Percentiles rank a stretch among this genome's conserved stretches.
Conservation (phyloP, 208 protist species). For the Crithidia fasciculata region DNA sequence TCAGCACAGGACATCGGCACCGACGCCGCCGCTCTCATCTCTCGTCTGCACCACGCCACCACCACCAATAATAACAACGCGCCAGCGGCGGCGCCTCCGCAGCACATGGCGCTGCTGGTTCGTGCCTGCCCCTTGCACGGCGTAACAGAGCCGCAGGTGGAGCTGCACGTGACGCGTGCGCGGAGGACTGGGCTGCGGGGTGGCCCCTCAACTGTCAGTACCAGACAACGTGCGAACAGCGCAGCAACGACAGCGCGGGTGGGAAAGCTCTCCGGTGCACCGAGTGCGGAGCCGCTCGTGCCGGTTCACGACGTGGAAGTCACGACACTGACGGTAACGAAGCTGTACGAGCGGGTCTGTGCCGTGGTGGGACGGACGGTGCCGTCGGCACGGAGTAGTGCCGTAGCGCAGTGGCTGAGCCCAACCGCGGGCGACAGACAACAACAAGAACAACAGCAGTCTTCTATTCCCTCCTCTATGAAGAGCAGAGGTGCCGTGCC, state of each 20-base stretch:
- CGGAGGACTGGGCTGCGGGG: slow-evolving; percentile 3
- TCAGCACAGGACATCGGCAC: slow-evolving; percentile 43
- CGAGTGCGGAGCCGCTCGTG: not conserved
- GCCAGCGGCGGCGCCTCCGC: not conserved
- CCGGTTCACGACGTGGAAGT: slow-evolving; percentile 14
- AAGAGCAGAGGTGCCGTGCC: slow-evolving; percentile 1
- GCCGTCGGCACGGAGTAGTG: too few relatives aligned
- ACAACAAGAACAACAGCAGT: too few relatives aligned
- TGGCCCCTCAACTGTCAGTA: not conserved
- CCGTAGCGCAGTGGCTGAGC: slow-evolving; percentile 15
- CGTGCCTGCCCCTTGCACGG: slow-evolving; percentile 36
- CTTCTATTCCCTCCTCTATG: not conserved
- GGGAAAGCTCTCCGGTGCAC: too few relatives aligned
- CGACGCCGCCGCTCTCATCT: slow-evolving; percentile 28
- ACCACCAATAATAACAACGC: not conserved
- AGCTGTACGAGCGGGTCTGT: slow-evolving; percentile 14
- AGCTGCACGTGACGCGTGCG: slow-evolving; percentile 23
- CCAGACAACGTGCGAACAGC: not conserved
- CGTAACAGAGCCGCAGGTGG: slow-evolving; percentile 15
- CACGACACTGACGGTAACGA: slow-evolving; percentile 2
- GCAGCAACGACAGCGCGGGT: too few relatives aligned
- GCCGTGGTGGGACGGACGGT: not conserved
- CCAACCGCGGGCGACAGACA: not conserved
- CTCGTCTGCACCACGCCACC: slow-evolving; percentile 15
- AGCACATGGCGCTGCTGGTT: slow-evolving; percentile 45